A percentile compares a stretch with the other conserved stretches of the same genome.
Evolutionary conservation across 2,329 filamentous ascomycete species (phyloP).

Genomic region (Westerdykella sp.): DNA sequence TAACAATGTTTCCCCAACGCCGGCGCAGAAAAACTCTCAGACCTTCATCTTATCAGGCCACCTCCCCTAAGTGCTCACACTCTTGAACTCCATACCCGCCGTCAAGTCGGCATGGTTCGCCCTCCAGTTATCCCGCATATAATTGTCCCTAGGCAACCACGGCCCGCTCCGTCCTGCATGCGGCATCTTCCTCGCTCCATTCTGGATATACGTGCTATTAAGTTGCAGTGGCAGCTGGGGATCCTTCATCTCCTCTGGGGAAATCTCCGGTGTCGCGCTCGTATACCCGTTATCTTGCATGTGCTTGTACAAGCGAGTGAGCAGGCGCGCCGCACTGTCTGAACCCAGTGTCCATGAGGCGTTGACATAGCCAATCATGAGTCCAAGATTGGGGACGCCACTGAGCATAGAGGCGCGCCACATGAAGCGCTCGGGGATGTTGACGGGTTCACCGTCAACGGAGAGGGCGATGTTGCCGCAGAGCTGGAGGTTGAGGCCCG

Average conservation of each 20-base stretch:
- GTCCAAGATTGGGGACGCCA: constrained; percentile 55
- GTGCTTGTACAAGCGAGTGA: constrained; percentile 47
- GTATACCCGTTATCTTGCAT: constrained; percentile 44
- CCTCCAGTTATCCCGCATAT: constrained; percentile 40
- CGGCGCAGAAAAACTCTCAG: neutral
- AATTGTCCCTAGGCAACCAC: constrained; percentile 42
- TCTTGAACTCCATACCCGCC: constrained; percentile 36
- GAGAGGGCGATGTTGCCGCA: constrained; percentile 48
- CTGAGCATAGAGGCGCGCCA: constrained; percentile 60
- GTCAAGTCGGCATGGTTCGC: constrained; percentile 40
- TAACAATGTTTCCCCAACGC: neutral
- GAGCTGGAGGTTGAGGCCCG: constrained; percentile 53
- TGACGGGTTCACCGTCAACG: constrained; percentile 47
- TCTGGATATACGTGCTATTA: constrained; percentile 48
- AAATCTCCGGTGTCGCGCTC: constrained; percentile 42
- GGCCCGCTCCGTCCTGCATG: constrained; percentile 42
- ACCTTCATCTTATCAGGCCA: neutral
- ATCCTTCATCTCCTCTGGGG: constrained; percentile 36
- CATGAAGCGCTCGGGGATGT: constrained; percentile 47
- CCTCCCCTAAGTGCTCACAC: constrained; percentile 7
- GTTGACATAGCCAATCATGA: constrained; percentile 56
- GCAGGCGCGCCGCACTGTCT: constrained; percentile 48
- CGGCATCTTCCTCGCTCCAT: constrained; percentile 39
- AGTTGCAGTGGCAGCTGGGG: constrained; percentile 41
- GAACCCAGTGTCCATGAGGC: constrained; percentile 58